phyloP scores from a whole-genome alignment of 257 asterid genomes.

The Salvia splendens region DNA sequence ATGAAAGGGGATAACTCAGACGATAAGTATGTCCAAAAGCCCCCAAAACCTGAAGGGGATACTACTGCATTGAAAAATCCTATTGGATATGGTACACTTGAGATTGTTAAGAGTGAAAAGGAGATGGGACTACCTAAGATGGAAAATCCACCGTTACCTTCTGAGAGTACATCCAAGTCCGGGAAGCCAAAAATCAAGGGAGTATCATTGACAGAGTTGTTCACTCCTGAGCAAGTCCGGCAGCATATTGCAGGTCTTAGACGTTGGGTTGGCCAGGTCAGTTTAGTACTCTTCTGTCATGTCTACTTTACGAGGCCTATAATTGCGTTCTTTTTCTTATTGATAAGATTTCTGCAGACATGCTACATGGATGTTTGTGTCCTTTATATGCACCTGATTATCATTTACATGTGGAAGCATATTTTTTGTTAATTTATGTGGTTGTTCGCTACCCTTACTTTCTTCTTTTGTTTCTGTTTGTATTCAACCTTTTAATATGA shows the following conservation, averaged over 20 bases:
- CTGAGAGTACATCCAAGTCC: constrained; percentile 71
- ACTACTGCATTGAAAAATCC: constrained; percentile 43
- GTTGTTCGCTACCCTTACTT: constrained; percentile 17
- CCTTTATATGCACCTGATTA: constrained; percentile 17
- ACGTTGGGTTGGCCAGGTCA: constrained; percentile 99
- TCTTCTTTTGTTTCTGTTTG: constrained; percentile 5
- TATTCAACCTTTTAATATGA: not conserved
- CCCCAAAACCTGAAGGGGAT: constrained; percentile 48
- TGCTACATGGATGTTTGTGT: constrained; percentile 23
- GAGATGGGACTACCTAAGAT: constrained; percentile 54
- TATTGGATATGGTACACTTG: constrained; percentile 51
- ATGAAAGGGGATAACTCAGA: constrained; percentile 47
- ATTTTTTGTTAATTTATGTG: not conserved
- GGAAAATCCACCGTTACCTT: constrained; percentile 52
- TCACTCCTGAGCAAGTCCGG: constrained; percentile 93
- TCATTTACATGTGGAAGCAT: constrained; percentile 13
- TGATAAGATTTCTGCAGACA: constrained; percentile 16
- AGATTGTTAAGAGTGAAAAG: constrained; percentile 54
- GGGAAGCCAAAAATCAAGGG: constrained; percentile 92
- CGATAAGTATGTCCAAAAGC: constrained; percentile 41
- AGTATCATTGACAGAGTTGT: constrained; percentile 86
- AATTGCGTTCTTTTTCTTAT: constrained; percentile 23
- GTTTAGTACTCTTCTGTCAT: constrained; percentile 28
- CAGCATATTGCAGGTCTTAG: constrained; percentile 86
- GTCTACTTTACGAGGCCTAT: constrained; percentile 16